A percentile compares a stretch with the other conserved stretches of the same genome.
phyloP scores from a whole-genome alignment of 345 rosid species.

The Excoecaria agallocha region DNA sequence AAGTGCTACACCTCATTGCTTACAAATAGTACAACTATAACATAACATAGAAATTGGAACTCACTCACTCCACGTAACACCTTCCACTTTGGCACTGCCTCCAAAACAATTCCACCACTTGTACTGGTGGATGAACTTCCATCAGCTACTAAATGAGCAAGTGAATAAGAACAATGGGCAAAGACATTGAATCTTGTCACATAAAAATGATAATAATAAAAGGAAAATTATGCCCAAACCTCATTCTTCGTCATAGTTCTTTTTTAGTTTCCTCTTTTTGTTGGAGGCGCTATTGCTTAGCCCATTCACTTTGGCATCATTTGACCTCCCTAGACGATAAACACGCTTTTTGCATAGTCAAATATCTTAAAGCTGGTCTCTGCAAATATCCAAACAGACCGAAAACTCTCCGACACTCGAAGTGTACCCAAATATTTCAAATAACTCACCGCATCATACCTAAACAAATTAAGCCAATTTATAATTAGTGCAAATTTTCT shows the following conservation, averaged over 20 bases:
- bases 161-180: constrained; percentile 11
- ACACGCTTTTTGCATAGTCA: constrained; percentile 94
- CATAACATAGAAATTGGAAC: constrained; percentile 48
- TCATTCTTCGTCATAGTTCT: constrained; percentile 30
- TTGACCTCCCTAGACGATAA: constrained; percentile 55
- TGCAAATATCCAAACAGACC: constrained; percentile 99
- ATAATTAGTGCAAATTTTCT: neutral
- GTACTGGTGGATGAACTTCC: constrained; percentile 41
- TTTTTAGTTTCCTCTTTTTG: constrained; percentile 64
- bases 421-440: constrained; percentile 94
- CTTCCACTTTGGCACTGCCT: constrained; percentile 97
- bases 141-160: constrained; percentile 36
- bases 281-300: constrained; percentile 39
- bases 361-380: constrained; percentile 94
- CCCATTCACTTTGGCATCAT: constrained; percentile 43
- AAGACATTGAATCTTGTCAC: neutral
- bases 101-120: constrained; percentile 47
- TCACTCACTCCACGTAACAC: constrained; percentile 97
- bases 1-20: neutral
- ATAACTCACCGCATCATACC: constrained; percentile 98
- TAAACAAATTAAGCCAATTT: constrained; percentile 26
- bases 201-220: neutral
- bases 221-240: constrained; percentile 28
- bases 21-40: constrained; percentile 11
- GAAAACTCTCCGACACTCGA: constrained; percentile 91